Evolutionary conservation across 208 protist species (phyloP).

Genomic region (Balamuthia mandrillaris): DNA sequence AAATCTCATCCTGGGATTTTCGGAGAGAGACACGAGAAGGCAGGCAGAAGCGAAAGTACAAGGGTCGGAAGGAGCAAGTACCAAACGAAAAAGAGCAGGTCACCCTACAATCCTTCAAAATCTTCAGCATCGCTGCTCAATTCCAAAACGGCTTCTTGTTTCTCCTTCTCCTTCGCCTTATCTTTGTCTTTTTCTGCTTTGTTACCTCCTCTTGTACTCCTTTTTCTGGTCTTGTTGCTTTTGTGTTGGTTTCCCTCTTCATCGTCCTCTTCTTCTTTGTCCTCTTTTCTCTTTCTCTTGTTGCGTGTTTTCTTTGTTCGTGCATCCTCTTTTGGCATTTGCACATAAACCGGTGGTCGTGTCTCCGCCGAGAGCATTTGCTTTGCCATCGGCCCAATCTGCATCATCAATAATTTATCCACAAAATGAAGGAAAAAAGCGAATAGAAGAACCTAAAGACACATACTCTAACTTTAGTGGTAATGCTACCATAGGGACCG

Average conservation of each 20-base stretch:
- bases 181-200: background rate
- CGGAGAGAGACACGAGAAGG: no score
- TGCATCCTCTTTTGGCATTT: background rate
- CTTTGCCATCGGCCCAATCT: background rate
- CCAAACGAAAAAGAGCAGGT: no score
- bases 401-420: background rate
- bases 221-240: background rate
- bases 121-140: background rate
- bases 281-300: background rate
- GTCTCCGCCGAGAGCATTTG: background rate
- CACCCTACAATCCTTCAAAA: no score
- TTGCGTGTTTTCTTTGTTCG: background rate
- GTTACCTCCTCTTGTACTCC: background rate
- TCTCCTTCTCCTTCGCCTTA: background rate
- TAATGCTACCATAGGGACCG: background rate
- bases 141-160: background rate
- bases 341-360: background rate
- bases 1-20: no score
- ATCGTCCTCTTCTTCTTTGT: background rate
- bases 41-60: no score
- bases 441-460: background rate
- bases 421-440: background rate
- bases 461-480: background rate
- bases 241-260: background rate
- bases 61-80: no score